Base-by-base conservation (phyloP, 805 yeast species). In the Zygoascus tannicola region DNA sequence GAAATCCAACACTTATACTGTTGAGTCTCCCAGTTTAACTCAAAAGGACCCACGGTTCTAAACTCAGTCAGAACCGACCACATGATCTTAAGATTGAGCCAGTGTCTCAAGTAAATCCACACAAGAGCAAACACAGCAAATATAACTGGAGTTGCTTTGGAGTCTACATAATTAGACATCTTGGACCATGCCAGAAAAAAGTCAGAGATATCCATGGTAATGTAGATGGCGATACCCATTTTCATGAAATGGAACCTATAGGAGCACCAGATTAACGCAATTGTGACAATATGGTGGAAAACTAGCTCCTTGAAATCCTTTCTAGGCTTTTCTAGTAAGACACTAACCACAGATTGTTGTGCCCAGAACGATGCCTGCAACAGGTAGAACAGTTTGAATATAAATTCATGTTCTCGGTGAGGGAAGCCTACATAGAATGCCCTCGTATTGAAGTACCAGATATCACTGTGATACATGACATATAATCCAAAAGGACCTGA, bases 301-400 rank as follows among this genome's bases (percentile, higher is more conserved):
- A 90, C 85, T 48, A 92, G 74, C 65, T 92, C 98, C 55, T 79
- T 69, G 66, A 80, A 88, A 63, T 92, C 99, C 64, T 87, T 88
- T 64, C 99, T 76, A 46, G 96, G 97, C 62, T 85, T 85, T 65
- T 92, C 99, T 48, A 92, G 72, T 50, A 92, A 70, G 38, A 78
- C 66, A 50, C 92, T 70, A 26, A 92, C 83, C 34, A 84, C 78
- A 1, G 94, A 80, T 66, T 92, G 98, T 68, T 92, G 99, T 19
- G 87, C 79, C 99, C 99, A 92, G 64, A 86, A 92, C 3, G 97
- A 83, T 4, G 97, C 97, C 67, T 92, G 97, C 35, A 84, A 78
- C 49, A 92, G 69, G 62, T 92, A 92, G 60, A 82, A 92, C 12
- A 78, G 62, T 67, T 92, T 92, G 69, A 83, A 82, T 45, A 71